Evolutionary conservation across 164 flowering plant genomes (phyloP).

Genomic region (Dillenia suffruticosa): DNA sequence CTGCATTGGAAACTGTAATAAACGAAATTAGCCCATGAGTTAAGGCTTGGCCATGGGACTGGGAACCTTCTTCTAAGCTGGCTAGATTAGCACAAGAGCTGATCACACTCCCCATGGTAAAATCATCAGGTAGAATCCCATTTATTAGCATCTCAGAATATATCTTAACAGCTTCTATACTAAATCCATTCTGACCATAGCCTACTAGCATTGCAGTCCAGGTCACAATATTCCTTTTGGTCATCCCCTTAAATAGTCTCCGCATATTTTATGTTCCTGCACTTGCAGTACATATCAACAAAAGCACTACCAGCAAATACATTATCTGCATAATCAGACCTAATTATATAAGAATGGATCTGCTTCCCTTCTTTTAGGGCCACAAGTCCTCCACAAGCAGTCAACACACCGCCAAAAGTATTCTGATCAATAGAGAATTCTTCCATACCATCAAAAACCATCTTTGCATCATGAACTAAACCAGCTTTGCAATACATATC

Average conservation of each 20-base stretch:
- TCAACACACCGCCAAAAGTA: conserved; percentile 74
- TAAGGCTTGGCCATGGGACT: conserved; percentile 65
- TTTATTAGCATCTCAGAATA: conserved; percentile 66
- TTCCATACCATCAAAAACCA: conserved; percentile 5
- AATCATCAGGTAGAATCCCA: conserved; percentile 65
- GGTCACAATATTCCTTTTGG: conserved; percentile 57
- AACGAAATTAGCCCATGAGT: conserved; percentile 58
- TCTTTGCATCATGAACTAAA: too few species aligned
- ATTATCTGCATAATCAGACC: conserved; percentile 44
- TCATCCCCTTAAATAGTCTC: conserved; percentile 58
- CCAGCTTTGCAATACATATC: too few species aligned
- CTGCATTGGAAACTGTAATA: conserved; percentile 70
- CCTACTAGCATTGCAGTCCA: conserved; percentile 94
- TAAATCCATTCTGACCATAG: conserved; percentile 70
- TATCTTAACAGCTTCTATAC: conserved; percentile 63
- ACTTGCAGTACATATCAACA: conserved; percentile 84
- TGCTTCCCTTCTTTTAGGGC: conserved; percentile 64
- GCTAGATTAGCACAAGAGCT: conserved; percentile 88
- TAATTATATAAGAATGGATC: conserved; percentile 54
- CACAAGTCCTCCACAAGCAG: conserved; percentile 67
- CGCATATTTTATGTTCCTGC: conserved; percentile 47
- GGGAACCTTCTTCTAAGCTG: conserved; percentile 80
- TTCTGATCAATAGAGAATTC: conserved; percentile 62
- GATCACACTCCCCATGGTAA: conserved; percentile 76
- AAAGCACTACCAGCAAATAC: conserved; percentile 82